Evolutionary conservation across 1,284 basidiomycete species (phyloP), one percentile per base, ranked within the genome.

Genomic region (Naganishia cerealis): DNA sequence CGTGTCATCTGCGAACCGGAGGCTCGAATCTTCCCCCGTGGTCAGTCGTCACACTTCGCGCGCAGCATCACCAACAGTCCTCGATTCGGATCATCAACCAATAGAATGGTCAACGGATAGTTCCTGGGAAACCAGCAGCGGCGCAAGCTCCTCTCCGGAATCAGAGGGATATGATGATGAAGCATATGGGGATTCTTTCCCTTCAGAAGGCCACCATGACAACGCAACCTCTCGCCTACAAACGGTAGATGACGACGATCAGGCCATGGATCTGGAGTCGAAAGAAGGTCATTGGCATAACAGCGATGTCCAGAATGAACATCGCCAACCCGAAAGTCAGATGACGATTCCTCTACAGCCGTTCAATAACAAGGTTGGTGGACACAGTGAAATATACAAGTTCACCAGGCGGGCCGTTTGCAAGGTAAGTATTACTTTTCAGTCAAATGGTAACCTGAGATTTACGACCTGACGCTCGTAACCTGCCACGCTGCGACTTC

Each of bases 371-470:
- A 94, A 98, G 81, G 95, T 99, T 29, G 95, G 95, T 52, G 95
- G 95, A 0, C 95, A 99, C 80, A 92, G 87, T 73, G 90, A 92
- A 70, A 97, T 99, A 75, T 99, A 99, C 82, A 94, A 94, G 78
- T 99, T 99, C 76, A 98, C 95, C 1, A 92, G 93, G 74, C 87
- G 94, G 66, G 95, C 96, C 12, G 94, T 99, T 21, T 99, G 95
- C 85, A 99, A 99, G 87, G 93, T 94, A 73, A 75, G 87, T 79
- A 13, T 56, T 1, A 33, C n/a, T 21, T 40, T 33, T 2, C 29
- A 33, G 29, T 40, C 21, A 55, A 7, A 1, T 18, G 21, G 54
- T 9, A 7, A 6, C 40, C 21, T 15, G 21, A n/a, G 15, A 21
- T 10, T 13, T 53, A 65, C 43, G 16, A 29, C 53, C 65, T 67